These are phyloP conservation scores for Neocatenulostroma microsporum DNA, from an alignment of 2,329 filamentous ascomycete species.

Conservation along the genomic window DNA sequence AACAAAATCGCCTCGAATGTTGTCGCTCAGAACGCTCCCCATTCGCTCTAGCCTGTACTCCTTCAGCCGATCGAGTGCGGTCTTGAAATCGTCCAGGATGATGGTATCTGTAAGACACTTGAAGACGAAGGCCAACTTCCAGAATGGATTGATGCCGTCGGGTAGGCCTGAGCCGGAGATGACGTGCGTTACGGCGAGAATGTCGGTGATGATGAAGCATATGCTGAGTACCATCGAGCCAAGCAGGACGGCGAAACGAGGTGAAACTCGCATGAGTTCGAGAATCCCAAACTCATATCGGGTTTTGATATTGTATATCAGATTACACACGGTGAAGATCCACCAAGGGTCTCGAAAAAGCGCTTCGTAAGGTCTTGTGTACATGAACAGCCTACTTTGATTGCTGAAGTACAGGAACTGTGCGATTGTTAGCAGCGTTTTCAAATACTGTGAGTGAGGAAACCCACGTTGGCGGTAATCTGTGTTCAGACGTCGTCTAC, in stretches of 20 bases:
- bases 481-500: no score
- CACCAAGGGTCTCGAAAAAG: conserved; percentile 61
- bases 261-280: conserved; percentile 54
- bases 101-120: conserved; percentile 61
- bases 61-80: conserved; percentile 42
- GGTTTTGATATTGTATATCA: conserved; percentile 57
- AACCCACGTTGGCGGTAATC: conserved; percentile 1
- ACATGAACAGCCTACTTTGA: conserved; percentile 40
- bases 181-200: conserved; percentile 48
- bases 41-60: conserved; percentile 36
- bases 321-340: conserved; percentile 53
- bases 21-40: conserved; percentile 21
- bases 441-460: background rate
- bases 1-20: conserved; percentile 20
- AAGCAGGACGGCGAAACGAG: conserved; percentile 57
- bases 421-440: conserved; percentile 5
- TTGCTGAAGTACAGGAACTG: conserved; percentile 45
- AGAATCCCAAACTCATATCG: conserved; percentile 51
- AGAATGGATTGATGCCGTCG: conserved; percentile 58
- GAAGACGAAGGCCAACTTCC: conserved; percentile 57
- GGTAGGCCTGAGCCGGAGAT: conserved; percentile 23
- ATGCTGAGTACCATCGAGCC: conserved; percentile 54
- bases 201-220: conserved; percentile 54
- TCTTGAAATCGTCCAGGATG: conserved; percentile 62
- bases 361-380: conserved; percentile 53